Evolutionary conservation across 2,329 filamentous ascomycete genomes (phyloP).

Genomic region (Botrytis byssoidea): DNA sequence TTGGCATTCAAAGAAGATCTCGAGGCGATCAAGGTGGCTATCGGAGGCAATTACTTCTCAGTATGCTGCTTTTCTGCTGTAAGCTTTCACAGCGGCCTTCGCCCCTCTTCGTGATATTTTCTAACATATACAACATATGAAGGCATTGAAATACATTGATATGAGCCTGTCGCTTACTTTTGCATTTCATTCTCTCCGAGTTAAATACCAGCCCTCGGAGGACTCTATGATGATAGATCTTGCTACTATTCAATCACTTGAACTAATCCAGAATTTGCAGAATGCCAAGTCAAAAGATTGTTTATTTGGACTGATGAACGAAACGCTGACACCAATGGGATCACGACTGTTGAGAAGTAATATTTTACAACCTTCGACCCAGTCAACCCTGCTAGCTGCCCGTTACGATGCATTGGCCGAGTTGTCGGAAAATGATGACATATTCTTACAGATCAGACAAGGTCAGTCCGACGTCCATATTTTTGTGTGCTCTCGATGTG

Average conservation of each 20-base stretch:
- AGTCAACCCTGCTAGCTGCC: constrained; percentile 62
- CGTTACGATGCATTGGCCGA: constrained; percentile 85
- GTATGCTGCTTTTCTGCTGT: constrained; percentile 84
- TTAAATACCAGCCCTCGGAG: constrained; percentile 84
- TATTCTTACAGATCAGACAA: constrained; percentile 75
- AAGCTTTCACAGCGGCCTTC: constrained; percentile 39
- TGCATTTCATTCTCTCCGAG: constrained; percentile 74
- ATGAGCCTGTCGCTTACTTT: constrained; percentile 67
- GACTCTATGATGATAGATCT: constrained; percentile 96
- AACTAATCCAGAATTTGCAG: constrained; percentile 84
- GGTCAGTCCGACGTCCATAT: constrained; percentile 44
- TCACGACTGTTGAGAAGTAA: constrained; percentile 78
- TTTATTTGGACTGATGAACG: constrained; percentile 80
- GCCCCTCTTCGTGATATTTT: background rate
- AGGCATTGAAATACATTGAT: constrained; percentile 83
- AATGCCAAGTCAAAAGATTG: constrained; percentile 76
- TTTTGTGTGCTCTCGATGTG: background rate
- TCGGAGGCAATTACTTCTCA: constrained; percentile 82
- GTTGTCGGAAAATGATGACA: constrained; percentile 75
- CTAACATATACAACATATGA: constrained; percentile 18
- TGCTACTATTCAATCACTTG: constrained; percentile 80
- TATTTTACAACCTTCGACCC: constrained; percentile 82
- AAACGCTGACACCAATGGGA: constrained; percentile 87
- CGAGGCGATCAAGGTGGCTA: constrained; percentile 74
- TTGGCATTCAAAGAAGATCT: constrained; percentile 80